Evolutionary conservation across 108 stramenopile species (phyloP).

Genomic region (Nannochloropsis oceanica): DNA sequence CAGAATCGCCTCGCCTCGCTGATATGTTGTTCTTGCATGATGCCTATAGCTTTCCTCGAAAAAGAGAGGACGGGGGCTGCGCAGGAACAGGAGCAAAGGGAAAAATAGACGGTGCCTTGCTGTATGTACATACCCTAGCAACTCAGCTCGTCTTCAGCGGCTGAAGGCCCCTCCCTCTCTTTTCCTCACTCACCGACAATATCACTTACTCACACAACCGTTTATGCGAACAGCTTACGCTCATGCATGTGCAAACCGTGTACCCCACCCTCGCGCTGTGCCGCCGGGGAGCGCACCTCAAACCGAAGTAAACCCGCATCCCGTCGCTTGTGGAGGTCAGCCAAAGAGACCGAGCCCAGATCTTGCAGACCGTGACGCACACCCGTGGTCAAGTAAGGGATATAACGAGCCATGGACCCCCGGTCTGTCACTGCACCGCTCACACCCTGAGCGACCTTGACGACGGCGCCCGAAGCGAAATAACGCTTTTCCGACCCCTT

Average conservation of each 20-base stretch:
- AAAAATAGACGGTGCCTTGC: no score
- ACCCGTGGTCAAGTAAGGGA: constrained; percentile 93
- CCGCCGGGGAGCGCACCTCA: constrained; percentile 96
- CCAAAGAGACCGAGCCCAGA: constrained; percentile 25
- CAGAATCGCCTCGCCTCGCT: no score
- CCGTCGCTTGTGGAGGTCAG: constrained; percentile 47
- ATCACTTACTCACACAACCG: neutral
- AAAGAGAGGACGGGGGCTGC: no score
- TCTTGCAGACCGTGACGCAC: constrained; percentile 88
- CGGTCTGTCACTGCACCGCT: constrained; percentile 98
- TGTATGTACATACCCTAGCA: no score
- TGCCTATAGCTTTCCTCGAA: no score
- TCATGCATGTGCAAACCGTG: constrained; percentile 76
- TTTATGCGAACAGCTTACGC: constrained; percentile 21
- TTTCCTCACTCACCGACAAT: neutral
- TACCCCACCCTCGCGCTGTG: constrained; percentile 97
- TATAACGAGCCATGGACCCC: constrained; percentile 68
- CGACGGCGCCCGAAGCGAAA: constrained; percentile 68
- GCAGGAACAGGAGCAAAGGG: no score
- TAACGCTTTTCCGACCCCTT: constrained; percentile 92
- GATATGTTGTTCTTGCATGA: no score
- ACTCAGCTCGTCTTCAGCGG: no score
- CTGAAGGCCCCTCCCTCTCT: no score
- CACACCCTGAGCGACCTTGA: constrained; percentile 99
- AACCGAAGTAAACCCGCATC: constrained; percentile 59